Conservation (phyloP, 306 rosid species). For the Glycyrrhiza uralensis region DNA sequence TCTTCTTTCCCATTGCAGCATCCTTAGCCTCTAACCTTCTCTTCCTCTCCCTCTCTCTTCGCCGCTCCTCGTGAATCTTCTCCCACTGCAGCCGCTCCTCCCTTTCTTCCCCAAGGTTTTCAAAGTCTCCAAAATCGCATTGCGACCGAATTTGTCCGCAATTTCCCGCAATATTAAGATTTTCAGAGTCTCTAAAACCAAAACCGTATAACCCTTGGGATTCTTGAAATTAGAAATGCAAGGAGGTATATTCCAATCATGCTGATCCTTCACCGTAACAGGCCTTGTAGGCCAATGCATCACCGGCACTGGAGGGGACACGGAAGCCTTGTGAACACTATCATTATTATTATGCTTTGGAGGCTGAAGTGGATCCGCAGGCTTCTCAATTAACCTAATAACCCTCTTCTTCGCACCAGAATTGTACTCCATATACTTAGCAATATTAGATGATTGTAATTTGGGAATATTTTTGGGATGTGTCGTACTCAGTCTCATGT, state of each 20-base stretch:
- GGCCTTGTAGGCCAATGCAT: constrained; percentile 94
- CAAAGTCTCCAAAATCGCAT: too few relatives aligned
- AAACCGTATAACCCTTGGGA: constrained; percentile 92
- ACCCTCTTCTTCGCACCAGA: constrained; percentile 88
- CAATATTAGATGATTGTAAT: constrained; percentile 59
- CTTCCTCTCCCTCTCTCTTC: constrained; percentile 88
- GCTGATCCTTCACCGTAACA: constrained; percentile 87
- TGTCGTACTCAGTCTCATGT: constrained; percentile 74
- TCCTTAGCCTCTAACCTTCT: constrained; percentile 91
- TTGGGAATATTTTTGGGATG: constrained; percentile 83
- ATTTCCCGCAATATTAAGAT: too few relatives aligned
- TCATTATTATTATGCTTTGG: constrained; percentile 89
- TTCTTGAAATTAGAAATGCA: constrained; percentile 95
- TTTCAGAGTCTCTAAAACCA: too few relatives aligned
- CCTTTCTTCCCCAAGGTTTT: constrained; percentile 73
- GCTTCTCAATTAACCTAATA: constrained; percentile 88
- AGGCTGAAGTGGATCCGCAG: constrained; percentile 90
- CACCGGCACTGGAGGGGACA: constrained; percentile 88
- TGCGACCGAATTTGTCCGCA: too few relatives aligned
- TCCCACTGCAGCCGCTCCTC: constrained; percentile 67
- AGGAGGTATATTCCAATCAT: constrained; percentile 95
- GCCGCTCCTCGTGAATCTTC: constrained; percentile 83
- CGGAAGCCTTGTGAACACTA: constrained; percentile 83
- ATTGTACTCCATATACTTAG: constrained; percentile 80
- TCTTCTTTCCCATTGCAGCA: constrained; percentile 89